Evolutionary conservation across 2,329 filamentous ascomycete species (phyloP).

Genomic region (Colletotrichum melonis): DNA sequence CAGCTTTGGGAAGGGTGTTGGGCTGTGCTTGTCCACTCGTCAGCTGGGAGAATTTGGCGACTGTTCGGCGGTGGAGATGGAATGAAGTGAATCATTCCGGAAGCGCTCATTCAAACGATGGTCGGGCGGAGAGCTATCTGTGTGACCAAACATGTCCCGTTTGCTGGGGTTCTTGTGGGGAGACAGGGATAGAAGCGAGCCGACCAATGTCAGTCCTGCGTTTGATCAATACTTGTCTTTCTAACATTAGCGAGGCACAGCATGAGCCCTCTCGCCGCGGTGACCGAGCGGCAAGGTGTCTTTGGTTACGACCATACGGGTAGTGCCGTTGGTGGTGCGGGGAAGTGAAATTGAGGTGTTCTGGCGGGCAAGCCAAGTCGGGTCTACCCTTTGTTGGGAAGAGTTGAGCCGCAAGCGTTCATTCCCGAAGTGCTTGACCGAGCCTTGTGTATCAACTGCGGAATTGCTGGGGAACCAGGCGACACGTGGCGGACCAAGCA

Average conservation of each 20-base stretch:
- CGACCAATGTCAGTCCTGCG: not conserved
- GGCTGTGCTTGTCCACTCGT: not conserved
- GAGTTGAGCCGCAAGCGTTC: no score
- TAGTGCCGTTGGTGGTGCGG: no score
- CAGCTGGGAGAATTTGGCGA: not conserved
- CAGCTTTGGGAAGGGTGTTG: not conserved
- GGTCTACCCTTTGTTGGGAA: no score
- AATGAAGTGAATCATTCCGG: not conserved
- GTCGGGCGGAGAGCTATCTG: not conserved
- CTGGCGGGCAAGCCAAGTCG: no score
- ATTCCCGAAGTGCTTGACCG: no score
- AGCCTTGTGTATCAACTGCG: no score
- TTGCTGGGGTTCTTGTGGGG: not conserved
- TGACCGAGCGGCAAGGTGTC: not conserved
- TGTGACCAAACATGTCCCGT: not conserved
- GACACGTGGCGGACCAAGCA: no score
- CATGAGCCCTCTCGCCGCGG: not conserved
- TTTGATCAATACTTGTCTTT: not conserved
- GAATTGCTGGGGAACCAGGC: no score
- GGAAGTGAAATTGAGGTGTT: no score
- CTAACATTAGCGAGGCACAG: not conserved
- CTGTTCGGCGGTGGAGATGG: not conserved
- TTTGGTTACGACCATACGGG: no score
- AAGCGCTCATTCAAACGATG: not conserved
- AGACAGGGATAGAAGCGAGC: not conserved